These are phyloP conservation scores for Aristolochia californica DNA, from an alignment of 164 flowering plant species.

Conservation along the genomic window DNA sequence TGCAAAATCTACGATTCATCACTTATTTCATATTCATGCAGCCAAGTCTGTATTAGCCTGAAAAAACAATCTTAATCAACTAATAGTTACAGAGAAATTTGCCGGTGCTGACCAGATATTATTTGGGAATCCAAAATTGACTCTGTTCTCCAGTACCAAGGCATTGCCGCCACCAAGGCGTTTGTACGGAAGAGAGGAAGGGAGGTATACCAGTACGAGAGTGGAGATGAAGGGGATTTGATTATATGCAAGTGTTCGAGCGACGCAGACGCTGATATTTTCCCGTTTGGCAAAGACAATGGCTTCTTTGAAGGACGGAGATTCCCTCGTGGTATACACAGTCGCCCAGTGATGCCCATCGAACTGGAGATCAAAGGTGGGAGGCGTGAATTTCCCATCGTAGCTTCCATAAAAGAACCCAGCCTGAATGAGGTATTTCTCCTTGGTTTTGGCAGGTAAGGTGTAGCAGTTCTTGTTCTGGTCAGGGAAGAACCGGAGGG, in stretches of 20 bases:
- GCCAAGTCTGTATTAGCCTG: neutral
- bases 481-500: slow-evolving; percentile 1
- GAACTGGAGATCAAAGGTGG: slow-evolving; percentile 4
- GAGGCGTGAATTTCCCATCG: neutral
- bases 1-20: neutral
- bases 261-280: slow-evolving; percentile 6
- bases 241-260: neutral
- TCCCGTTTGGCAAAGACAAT: slow-evolving; percentile 1
- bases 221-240: slow-evolving; percentile 15
- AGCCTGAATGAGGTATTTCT: neutral
- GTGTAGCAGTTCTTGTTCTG: slow-evolving; percentile 6
- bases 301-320: slow-evolving; percentile 4
- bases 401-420: slow-evolving; percentile 7
- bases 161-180: slow-evolving; percentile 8
- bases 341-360: slow-evolving; percentile 2
- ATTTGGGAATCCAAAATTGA: slow-evolving; percentile 9
- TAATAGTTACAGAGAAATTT: neutral
- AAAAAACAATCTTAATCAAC: neutral
- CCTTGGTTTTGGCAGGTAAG: neutral
- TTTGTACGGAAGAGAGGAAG: neutral
- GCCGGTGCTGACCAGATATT: neutral
- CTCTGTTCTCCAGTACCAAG: slow-evolving; percentile 6
- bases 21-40: neutral
- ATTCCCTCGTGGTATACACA: neutral
- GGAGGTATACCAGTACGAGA: slow-evolving; percentile 4